Conservation (phyloP, 2,329 filamentous ascomycete species). For the Pseudonectria buxi region DNA sequence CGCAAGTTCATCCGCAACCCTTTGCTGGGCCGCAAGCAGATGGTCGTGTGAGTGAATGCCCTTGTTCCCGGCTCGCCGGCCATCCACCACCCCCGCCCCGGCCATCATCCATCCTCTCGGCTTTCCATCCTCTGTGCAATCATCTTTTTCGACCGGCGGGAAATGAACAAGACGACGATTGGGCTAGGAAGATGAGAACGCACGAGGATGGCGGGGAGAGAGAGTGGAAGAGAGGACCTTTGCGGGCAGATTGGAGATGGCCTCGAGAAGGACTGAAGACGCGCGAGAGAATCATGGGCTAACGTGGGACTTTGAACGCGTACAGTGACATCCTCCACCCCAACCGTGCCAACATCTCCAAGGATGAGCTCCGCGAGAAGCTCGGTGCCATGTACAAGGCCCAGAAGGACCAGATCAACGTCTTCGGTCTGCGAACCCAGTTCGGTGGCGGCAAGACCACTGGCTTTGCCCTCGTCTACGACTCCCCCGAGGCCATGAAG, state of each 20-base stretch:
- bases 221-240: conserved; percentile 2
- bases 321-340: conserved; percentile 98
- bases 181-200: no score
- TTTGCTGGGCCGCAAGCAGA: conserved; percentile 97
- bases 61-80: conserved; percentile 10
- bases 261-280: conserved; percentile 5
- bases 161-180: no score
- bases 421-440: conserved; percentile 97
- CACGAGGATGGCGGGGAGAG: not conserved
- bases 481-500: conserved; percentile 97
- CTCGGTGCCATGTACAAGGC: conserved; percentile 96
- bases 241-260: conserved; percentile 7
- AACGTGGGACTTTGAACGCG: conserved; percentile 15
- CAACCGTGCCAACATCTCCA: conserved; percentile 96
- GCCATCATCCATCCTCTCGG: conserved; percentile 3
- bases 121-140: not conserved
- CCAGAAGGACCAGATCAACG: conserved; percentile 92
- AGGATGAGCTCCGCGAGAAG: conserved; percentile 96
- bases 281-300: conserved; percentile 13
- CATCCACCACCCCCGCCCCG: conserved; percentile 7
- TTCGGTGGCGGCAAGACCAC: conserved; percentile 99
- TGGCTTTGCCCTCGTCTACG: conserved; percentile 97
- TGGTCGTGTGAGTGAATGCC: conserved; percentile 83
- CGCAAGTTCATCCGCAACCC: conserved; percentile 99
- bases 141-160: not conserved